Evolutionary conservation across 2,329 filamentous ascomycete species (phyloP).

Genomic region (Dactylellina haptotyla): DNA sequence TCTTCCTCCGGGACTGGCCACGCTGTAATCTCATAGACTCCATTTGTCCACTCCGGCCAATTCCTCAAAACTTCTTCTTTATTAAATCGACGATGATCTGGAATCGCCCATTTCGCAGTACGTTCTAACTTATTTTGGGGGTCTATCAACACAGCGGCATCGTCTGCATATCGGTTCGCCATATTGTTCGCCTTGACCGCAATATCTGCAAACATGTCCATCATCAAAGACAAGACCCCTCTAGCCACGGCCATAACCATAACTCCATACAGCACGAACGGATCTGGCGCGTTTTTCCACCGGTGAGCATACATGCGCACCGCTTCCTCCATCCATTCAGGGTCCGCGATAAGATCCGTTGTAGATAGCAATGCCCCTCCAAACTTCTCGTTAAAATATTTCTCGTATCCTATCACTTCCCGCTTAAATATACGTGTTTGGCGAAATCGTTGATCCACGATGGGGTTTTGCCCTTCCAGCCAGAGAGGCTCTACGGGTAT

Average conservation of each 20-base stretch:
- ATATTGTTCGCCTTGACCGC: slow-evolving; percentile 8
- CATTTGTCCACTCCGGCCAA: slow-evolving; percentile 27
- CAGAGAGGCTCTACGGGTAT: neutral
- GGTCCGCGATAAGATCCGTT: neutral
- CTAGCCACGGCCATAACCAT: neutral
- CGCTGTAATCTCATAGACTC: neutral
- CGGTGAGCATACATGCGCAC: neutral
- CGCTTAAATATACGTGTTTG: slow-evolving; percentile 18
- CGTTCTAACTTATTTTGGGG: neutral
- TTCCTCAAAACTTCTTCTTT: neutral
- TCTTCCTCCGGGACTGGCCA: neutral
- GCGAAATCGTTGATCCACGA: neutral
- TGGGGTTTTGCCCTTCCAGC: neutral
- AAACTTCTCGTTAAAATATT: slow-evolving; percentile 20
- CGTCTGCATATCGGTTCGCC: neutral
- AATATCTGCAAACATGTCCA: slow-evolving; percentile 28
- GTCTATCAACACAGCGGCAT: neutral
- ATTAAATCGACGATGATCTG: too few relatives aligned
- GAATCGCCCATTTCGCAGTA: neutral
- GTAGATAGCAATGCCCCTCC: slow-evolving; percentile 5
- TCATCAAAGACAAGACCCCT: slow-evolving; percentile 6
- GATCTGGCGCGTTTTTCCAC: neutral
- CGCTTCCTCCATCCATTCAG: slow-evolving; percentile 12
- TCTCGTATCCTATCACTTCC: slow-evolving; percentile 27
- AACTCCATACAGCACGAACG: neutral